Conservation (phyloP, 306 rosid species). For the Quercus ilex region DNA sequence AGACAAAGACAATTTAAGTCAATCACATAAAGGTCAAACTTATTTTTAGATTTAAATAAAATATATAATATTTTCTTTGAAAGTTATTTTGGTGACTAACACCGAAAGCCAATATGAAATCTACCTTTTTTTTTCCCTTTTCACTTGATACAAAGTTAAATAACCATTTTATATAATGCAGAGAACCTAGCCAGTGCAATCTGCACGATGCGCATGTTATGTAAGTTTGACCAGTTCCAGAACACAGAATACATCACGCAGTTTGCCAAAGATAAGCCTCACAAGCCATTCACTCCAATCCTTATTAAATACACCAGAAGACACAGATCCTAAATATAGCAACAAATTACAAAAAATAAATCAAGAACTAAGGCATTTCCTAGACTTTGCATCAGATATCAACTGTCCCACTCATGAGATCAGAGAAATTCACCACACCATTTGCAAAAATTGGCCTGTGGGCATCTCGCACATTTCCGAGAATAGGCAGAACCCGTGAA, state of each 20-base stretch:
- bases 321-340: not conserved
- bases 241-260: conserved; percentile 11
- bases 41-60: too few relatives aligned
- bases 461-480: conserved; percentile 87
- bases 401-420: conserved; percentile 15
- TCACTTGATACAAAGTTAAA: not conserved
- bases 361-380: not conserved
- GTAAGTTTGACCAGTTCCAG: conserved; percentile 19
- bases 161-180: conserved; percentile 2
- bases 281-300: not conserved
- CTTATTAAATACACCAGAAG: not conserved
- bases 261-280: not conserved
- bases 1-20: not conserved
- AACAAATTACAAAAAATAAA: not conserved
- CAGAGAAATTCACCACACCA: conserved; percentile 49
- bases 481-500: conserved; percentile 88
- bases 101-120: not conserved
- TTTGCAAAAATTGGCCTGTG: conserved; percentile 87
- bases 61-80: not conserved
- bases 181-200: conserved; percentile 8
- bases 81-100: not conserved
- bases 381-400: conserved; percentile 13
- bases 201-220: not conserved
- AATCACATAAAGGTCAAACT: not conserved
- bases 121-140: not conserved